These are phyloP conservation scores for Cyberlindnera maritima DNA, from an alignment of 805 yeast species.

Conservation along the genomic window DNA sequence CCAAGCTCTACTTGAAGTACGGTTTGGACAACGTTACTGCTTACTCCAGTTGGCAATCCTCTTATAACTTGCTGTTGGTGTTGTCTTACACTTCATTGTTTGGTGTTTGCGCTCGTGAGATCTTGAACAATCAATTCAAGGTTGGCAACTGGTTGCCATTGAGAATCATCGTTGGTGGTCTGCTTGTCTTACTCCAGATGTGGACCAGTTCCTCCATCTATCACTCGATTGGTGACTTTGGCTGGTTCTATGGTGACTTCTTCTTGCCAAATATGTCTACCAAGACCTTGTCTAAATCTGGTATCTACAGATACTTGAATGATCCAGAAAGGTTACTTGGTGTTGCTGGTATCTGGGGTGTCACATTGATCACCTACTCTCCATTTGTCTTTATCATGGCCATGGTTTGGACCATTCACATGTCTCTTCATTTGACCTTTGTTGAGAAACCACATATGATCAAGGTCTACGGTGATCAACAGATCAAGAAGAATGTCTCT, in stretches of 20 bases:
- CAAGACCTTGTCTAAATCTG: slow-evolving; percentile 63
- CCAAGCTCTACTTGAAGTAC: slow-evolving; percentile 59
- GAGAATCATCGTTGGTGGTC: slow-evolving; percentile 55
- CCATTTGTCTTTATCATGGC: slow-evolving; percentile 47
- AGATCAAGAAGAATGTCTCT: slow-evolving; percentile 52
- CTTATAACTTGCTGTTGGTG: slow-evolving; percentile 51
- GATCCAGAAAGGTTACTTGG: slow-evolving; percentile 82
- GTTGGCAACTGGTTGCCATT: slow-evolving; percentile 44
- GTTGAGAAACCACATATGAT: slow-evolving; percentile 79
- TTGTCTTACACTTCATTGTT: slow-evolving; percentile 55
- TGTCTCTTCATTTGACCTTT: slow-evolving; percentile 64
- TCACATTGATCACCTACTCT: slow-evolving; percentile 57
- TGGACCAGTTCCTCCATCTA: slow-evolving; percentile 71
- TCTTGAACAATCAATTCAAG: slow-evolving; percentile 27
- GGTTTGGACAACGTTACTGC: slow-evolving; percentile 65
- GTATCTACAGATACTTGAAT: slow-evolving; percentile 77
- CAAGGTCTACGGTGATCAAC: slow-evolving; percentile 66
- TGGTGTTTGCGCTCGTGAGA: slow-evolving; percentile 35
- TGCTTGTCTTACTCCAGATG: slow-evolving; percentile 55
- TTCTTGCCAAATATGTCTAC: slow-evolving; percentile 56
- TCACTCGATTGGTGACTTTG: slow-evolving; percentile 73
- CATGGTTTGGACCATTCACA: slow-evolving; percentile 63
- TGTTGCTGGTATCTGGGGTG: slow-evolving; percentile 76
- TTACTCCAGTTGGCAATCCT: slow-evolving; percentile 68
- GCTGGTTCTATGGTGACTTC: slow-evolving; percentile 91